phyloP scores from a whole-genome alignment of 441 rosid species.

The Monsonia emarginata region DNA sequence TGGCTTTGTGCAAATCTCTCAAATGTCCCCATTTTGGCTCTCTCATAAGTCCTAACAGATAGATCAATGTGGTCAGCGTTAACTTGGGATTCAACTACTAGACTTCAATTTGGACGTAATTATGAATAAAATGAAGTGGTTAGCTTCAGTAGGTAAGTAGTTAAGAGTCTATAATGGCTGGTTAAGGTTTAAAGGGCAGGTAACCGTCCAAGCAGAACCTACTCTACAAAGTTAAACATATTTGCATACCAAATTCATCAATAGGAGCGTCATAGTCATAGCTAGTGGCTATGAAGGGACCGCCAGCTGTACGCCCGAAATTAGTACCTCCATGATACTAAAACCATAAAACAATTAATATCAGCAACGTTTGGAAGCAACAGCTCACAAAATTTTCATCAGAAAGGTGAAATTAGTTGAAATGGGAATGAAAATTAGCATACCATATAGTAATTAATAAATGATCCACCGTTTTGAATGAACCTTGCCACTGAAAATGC shows the following conservation, averaged over 20 bases:
- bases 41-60: conserved; percentile 55
- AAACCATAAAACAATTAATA: conserved; percentile 1
- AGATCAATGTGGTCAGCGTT: background rate
- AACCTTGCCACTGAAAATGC: conserved; percentile 82
- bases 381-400: background rate
- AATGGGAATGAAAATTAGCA: background rate
- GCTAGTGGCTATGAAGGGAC: conserved; percentile 90
- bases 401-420: background rate
- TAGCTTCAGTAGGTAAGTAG: background rate
- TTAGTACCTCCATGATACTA: conserved; percentile 97
- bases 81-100: background rate
- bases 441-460: conserved; percentile 84
- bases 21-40: conserved; percentile 91
- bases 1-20: conserved; percentile 81
- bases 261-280: conserved; percentile 93
- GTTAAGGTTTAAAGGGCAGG: background rate
- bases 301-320: conserved; percentile 90
- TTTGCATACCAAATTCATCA: conserved; percentile 77
- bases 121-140: background rate
- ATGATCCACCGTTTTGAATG: conserved; percentile 82
- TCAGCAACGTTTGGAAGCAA: background rate
- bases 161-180: background rate
- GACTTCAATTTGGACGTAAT: background rate
- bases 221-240: background rate
- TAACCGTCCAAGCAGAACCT: background rate